Percentiles rank a stretch among this genome's conserved stretches.
phyloP scores from a whole-genome alignment of 1,284 basidiomycete genomes.

The Naganishia liquefaciens region DNA sequence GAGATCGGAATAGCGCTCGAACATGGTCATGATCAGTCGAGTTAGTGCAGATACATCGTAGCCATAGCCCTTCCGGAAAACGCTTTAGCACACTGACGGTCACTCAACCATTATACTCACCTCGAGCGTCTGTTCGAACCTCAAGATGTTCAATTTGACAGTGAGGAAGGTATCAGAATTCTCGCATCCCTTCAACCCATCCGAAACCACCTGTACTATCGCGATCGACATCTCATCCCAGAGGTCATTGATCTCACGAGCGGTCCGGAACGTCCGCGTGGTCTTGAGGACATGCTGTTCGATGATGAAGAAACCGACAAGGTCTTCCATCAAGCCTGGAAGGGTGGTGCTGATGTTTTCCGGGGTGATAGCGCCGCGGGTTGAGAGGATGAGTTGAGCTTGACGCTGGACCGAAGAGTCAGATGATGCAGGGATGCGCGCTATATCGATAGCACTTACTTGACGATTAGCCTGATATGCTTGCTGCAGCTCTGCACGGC shows the following conservation, averaged over 20 bases:
- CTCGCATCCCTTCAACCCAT: constrained; percentile 70
- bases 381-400: constrained; percentile 90
- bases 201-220: constrained; percentile 73
- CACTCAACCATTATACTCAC: constrained; percentile 55
- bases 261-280: constrained; percentile 76
- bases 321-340: constrained; percentile 75
- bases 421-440: constrained; percentile 1
- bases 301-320: constrained; percentile 98
- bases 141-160: constrained; percentile 80
- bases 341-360: constrained; percentile 57
- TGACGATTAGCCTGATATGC: constrained; percentile 96
- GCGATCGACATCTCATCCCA: constrained; percentile 88
- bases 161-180: constrained; percentile 80
- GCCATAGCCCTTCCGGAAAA: constrained; percentile 66
- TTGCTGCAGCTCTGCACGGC: constrained; percentile 80
- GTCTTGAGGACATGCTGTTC: constrained; percentile 90
- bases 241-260: constrained; percentile 88
- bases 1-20: constrained; percentile 84
- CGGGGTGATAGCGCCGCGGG: constrained; percentile 54
- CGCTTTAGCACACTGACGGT: not conserved
- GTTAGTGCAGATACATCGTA: constrained; percentile 84
- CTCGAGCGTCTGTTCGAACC: constrained; percentile 91
- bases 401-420: constrained; percentile 66
- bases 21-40: constrained; percentile 78
- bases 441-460: constrained; percentile 56